Evolutionary conservation across 805 yeast genomes (phyloP).

Genomic region (Saccharomycopsis sp.): DNA sequence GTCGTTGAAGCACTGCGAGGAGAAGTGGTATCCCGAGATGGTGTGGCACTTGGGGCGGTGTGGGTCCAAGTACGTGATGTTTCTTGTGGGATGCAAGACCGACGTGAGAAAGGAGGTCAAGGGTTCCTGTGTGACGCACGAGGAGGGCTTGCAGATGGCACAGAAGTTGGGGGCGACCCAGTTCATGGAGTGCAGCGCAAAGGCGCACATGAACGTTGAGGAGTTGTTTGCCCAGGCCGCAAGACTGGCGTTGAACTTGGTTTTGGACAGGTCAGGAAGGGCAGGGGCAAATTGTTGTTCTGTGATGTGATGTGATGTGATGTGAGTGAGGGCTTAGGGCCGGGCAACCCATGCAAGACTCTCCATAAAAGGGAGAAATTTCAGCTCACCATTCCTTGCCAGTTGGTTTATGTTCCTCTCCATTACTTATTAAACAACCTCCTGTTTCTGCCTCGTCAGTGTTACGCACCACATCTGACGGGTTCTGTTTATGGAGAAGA

Average conservation of each 20-base stretch:
- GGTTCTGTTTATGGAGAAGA: constrained; percentile 60
- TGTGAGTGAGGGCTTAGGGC: no score
- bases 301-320: background rate
- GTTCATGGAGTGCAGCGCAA: constrained; percentile 54
- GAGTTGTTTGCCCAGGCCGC: constrained; percentile 51
- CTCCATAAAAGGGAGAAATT: no score
- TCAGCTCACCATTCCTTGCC: background rate
- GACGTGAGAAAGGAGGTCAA: constrained; percentile 51
- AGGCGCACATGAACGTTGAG: constrained; percentile 50
- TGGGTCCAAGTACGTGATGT: constrained; percentile 37
- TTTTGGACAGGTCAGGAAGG: no score
- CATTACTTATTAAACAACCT: constrained; percentile 26
- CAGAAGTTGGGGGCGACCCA: constrained; percentile 41
- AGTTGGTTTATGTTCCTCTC: background rate
- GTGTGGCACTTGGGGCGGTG: constrained; percentile 48
- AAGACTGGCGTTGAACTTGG: no score
- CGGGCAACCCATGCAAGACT: no score
- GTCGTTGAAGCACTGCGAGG: constrained; percentile 43
- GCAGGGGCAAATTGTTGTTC: no score
- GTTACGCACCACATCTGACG: no score
- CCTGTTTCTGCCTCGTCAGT: constrained; percentile 60
- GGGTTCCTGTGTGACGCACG: constrained; percentile 37
- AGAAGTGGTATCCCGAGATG: constrained; percentile 49
- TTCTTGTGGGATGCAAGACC: constrained; percentile 47
- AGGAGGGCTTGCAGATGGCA: constrained; percentile 42